Base-by-base conservation (phyloP, 2,329 filamentous ascomycete genomes). In the Reticulascus tulasneorum region DNA sequence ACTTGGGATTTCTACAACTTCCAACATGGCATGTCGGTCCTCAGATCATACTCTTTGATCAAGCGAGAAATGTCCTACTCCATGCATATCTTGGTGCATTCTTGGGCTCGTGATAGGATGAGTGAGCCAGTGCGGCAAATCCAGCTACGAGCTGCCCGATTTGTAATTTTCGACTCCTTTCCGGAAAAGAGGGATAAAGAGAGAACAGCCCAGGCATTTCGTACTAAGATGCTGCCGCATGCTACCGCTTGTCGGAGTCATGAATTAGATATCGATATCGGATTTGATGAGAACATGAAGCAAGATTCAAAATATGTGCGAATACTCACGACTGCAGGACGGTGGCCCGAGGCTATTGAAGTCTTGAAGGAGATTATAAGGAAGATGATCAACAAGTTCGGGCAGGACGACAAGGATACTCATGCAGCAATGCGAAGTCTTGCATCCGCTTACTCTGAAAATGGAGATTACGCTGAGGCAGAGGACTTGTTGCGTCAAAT, bases 51-150 rank as follows among this genome's bases (percentile, higher is more conserved):
- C 9, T 52, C 50, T 2, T 40, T 55, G 4, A 29, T 54, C 12
- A 52, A 42, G 3, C 15, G 3, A 15, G 1, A 1, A 13, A 9
- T 18, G 23, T 32, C 9, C 7, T 37, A 28, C 9, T 50, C 47
- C 2, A 54, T 55, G 49, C 52, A 55, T 8, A 29, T 46, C 4
- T 15, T 55, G 4, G 46, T 53, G 2, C 50, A 52, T 10, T 37
- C 37, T 4, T 53, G 50, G 53, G 49, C 48, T 11, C 38, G 44
- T 5, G 25, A 44, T 6, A 33, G 49, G 9, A 43, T 40, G 40
- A 17, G 20, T n/a, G 22, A 9, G 9, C 8, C 7, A 15, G 23
- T 7, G 1, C 16, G 2, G 4, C 12, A 11, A 9, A 22, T 31
- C 27, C 36, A 34, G 11, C 35, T 22, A 15, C 13, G 18, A 15